Conservation (phyloP, 2,329 filamentous ascomycete genomes). For the Pseudogymnoascus sp. region DNA sequence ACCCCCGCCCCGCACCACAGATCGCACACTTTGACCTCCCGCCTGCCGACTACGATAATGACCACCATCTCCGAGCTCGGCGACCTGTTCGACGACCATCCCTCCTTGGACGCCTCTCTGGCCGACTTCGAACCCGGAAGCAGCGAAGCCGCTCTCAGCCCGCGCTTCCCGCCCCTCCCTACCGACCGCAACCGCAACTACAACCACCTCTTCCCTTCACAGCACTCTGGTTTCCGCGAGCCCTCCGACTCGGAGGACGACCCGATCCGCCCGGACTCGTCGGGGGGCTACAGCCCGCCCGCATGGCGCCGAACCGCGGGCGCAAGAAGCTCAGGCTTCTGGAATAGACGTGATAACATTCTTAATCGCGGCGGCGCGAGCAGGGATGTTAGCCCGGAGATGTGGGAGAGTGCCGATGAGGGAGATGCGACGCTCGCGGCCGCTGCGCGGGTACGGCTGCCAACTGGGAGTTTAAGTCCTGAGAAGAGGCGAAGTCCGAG, state of each 20-base stretch:
- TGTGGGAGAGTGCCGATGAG: constrained; percentile 46
- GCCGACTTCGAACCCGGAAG: constrained; percentile 52
- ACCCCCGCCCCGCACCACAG: constrained; percentile 13
- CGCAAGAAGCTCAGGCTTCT: constrained; percentile 35
- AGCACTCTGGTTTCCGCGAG: constrained; percentile 56
- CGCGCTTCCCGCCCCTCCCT: not conserved
- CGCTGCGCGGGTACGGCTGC: constrained; percentile 29
- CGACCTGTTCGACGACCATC: constrained; percentile 46
- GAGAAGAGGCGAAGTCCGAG: constrained; percentile 47
- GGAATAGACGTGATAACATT: constrained; percentile 41
- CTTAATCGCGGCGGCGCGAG: constrained; percentile 40
- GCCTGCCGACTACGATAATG: constrained; percentile 5
- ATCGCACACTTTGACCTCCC: constrained; percentile 4
- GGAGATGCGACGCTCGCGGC: constrained; percentile 26
- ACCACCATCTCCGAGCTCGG: constrained; percentile 38
- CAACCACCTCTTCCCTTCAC: constrained; percentile 34
- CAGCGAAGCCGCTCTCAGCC: constrained; percentile 22
- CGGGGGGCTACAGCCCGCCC: constrained; percentile 55
- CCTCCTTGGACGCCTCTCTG: constrained; percentile 50
- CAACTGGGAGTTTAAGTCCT: constrained; percentile 45
- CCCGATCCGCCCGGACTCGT: constrained; percentile 28
- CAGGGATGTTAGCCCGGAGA: constrained; percentile 47
- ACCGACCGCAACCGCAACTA: constrained; percentile 14
- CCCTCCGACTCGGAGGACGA: constrained; percentile 31
- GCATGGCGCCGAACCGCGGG: constrained; percentile 46